Conservation (phyloP, 441 rosid species). For the Populus hybrid region DNA sequence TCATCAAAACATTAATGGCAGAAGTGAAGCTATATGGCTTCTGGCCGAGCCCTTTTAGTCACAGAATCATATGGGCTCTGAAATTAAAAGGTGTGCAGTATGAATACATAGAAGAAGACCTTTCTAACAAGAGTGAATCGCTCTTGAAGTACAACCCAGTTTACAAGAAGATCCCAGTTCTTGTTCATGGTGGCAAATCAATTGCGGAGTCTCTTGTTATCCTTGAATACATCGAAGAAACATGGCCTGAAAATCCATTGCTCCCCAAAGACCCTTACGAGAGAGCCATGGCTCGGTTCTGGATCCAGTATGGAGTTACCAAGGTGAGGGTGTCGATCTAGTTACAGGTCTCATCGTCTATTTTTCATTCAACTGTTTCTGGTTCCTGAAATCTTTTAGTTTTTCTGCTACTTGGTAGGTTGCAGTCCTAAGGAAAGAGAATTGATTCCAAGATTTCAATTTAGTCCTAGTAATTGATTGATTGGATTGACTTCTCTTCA, state of each 20-base stretch:
- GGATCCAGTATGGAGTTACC: conserved; percentile 13
- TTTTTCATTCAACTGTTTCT: not conserved
- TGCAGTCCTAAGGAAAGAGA: no score
- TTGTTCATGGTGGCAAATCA: conserved; percentile 18
- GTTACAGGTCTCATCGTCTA: not conserved
- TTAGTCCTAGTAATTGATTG: no score
- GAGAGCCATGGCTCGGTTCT: conserved; percentile 24
- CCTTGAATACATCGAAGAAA: conserved; percentile 23
- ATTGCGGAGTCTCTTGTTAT: conserved; percentile 14
- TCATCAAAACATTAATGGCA: conserved; percentile 3
- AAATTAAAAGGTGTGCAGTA: conserved; percentile 16
- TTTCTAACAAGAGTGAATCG: conserved; percentile 5
- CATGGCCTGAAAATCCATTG: conserved; percentile 22
- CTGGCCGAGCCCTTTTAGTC: conserved; percentile 17
- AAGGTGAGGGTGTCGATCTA: conserved; percentile 9
- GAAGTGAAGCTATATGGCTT: conserved; percentile 19
- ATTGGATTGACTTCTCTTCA: not conserved
- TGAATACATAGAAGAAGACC: conserved; percentile 17
- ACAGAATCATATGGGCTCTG: conserved; percentile 15
- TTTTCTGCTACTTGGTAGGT: not conserved
- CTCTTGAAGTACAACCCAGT: conserved; percentile 15
- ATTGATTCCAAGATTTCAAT: no score
- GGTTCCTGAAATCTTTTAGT: not conserved
- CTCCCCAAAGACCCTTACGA: conserved; percentile 16
- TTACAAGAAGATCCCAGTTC: conserved; percentile 15